Conservation (phyloP, 164 flowering plant genomes). For the Kingdonia uniflora region DNA sequence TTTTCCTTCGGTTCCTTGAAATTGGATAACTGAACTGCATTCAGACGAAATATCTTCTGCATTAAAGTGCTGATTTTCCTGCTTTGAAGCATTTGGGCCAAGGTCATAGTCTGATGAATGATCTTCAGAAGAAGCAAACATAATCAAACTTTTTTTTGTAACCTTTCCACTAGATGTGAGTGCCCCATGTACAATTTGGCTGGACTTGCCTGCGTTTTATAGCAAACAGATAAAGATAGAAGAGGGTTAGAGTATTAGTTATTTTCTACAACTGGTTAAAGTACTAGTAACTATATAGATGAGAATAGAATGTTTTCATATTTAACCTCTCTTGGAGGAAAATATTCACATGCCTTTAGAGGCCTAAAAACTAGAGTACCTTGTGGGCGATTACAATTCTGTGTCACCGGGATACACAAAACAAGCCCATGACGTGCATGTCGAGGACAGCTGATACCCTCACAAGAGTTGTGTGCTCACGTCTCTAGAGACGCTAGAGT, state of each 20-base stretch:
- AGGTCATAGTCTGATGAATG: conserved; percentile 23
- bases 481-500: too few species aligned
- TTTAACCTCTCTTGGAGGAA: too few species aligned
- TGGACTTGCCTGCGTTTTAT: conserved; percentile 19
- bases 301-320: too few species aligned
- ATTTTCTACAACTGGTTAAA: too few species aligned
- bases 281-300: too few species aligned
- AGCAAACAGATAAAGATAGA: conserved; percentile 1
- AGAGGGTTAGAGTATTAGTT: not conserved
- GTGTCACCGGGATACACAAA: too few species aligned
- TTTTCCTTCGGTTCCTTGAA: conserved; percentile 46
- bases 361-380: too few species aligned
- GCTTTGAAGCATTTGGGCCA: conserved; percentile 23
- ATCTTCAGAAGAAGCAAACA: conserved; percentile 37
- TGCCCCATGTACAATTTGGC: conserved; percentile 15
- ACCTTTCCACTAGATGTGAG: conserved; percentile 14
- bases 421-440: too few species aligned
- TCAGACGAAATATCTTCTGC: conserved; percentile 22
- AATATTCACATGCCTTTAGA: too few species aligned
- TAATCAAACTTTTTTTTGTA: conserved; percentile 18
- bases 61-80: conserved; percentile 16
- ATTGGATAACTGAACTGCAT: conserved; percentile 15
- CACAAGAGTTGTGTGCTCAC: too few species aligned
- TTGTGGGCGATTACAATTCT: too few species aligned
- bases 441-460: too few species aligned